Conservation (phyloP, 768 basidiomycete species). For the Mycena vitilis region DNA sequence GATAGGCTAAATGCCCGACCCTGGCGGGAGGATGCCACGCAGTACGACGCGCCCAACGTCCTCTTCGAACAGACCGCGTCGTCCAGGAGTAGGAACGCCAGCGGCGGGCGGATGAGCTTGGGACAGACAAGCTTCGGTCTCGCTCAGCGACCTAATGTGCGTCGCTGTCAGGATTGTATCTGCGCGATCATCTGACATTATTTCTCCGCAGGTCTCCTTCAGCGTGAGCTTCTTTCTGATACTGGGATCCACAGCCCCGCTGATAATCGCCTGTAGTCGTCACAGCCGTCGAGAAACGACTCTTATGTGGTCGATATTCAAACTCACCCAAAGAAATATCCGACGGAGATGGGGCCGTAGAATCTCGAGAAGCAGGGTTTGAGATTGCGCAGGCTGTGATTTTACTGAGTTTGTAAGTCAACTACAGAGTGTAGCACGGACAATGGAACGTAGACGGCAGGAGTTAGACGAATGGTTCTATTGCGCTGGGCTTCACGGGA, state of each 20-base stretch:
- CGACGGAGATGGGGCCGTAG: too few species aligned
- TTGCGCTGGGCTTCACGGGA: too few species aligned
- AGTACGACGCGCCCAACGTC: conserved; percentile 8
- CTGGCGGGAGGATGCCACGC: conserved; percentile 6
- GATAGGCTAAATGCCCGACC: conserved; percentile 34
- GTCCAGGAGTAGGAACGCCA: too few species aligned
- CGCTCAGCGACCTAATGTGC: neutral
- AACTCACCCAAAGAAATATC: too few species aligned
- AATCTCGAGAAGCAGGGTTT: too few species aligned
- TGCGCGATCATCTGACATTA: too few species aligned
- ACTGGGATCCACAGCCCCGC: neutral
- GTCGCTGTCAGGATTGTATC: neutral
- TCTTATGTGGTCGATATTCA: too few species aligned
- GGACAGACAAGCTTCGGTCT: neutral
- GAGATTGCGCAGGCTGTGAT: too few species aligned
- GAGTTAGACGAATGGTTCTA: too few species aligned
- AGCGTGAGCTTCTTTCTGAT: neutral
- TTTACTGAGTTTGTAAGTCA: too few species aligned
- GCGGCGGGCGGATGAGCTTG: neutral
- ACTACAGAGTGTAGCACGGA: neutral
- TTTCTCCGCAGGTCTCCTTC: neutral
- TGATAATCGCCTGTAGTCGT: neutral
- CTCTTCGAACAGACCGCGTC: conserved; percentile 15
- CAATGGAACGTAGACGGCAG: neutral
- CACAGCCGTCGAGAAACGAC: too few species aligned